A percentile compares a stretch with the other conserved stretches of the same genome.
Conservation (phyloP, 1,284 basidiomycete species). For the Peniophora sp. region DNA sequence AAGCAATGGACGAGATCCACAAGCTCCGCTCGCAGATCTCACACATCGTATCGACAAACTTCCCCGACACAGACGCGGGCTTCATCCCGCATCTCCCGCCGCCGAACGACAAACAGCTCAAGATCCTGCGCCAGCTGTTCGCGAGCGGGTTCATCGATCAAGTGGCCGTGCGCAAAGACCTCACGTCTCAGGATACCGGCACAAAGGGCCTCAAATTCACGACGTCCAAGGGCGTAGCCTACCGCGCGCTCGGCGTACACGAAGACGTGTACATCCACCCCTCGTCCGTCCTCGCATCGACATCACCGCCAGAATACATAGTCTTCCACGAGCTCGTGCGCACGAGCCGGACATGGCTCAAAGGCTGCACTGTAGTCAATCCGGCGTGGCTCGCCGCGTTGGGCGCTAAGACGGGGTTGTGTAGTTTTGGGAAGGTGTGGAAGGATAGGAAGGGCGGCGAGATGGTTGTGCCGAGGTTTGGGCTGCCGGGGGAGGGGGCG, state of each 20-base stretch:
- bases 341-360: conserved; percentile 73
- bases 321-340: conserved; percentile 80
- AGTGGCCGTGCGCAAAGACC: conserved; percentile 87
- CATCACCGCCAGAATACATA: conserved; percentile 79
- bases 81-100: conserved; percentile 60
- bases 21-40: conserved; percentile 91
- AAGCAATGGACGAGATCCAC: conserved; percentile 99
- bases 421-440: conserved; percentile 82
- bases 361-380: conserved; percentile 84
- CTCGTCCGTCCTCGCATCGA: conserved; percentile 69
- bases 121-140: conserved; percentile 85
- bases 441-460: conserved; percentile 58
- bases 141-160: conserved; percentile 94
- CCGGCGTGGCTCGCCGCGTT: conserved; percentile 83
- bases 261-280: conserved; percentile 95
- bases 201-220: conserved; percentile 68
- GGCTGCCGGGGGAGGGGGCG: conserved; percentile 76
- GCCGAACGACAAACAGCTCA: conserved; percentile 77
- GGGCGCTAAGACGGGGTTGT: conserved; percentile 63
- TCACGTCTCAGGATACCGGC: conserved; percentile 49
- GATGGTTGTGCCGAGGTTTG: conserved; percentile 78
- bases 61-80: conserved; percentile 50
- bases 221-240: conserved; percentile 76
- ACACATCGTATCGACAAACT: conserved; percentile 70
- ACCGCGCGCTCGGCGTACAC: conserved; percentile 73